Conservation (phyloP, 2,329 filamentous ascomycete species). For the Curvularia hawaiiensis region DNA sequence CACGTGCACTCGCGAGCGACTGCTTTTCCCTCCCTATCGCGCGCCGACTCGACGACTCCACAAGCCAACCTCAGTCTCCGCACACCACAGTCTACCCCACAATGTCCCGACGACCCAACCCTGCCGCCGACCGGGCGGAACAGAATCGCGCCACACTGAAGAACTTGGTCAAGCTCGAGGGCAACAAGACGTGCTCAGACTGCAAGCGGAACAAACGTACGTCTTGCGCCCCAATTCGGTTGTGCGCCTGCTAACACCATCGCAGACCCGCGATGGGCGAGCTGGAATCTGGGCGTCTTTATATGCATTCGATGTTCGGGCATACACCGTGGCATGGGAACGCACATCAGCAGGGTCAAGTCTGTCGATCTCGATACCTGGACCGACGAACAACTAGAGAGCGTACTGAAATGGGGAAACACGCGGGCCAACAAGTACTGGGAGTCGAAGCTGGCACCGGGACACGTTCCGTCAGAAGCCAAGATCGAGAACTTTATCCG, state of each 20-base stretch:
- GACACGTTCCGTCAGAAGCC: slow-evolving; percentile 90
- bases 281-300: slow-evolving; percentile 97
- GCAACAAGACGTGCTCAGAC: slow-evolving; percentile 96
- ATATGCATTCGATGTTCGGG: slow-evolving; percentile 98
- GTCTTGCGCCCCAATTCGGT: slow-evolving; percentile 30
- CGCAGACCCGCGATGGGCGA: slow-evolving; percentile 97
- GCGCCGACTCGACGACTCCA: slow-evolving; percentile 4
- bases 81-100: slow-evolving; percentile 32
- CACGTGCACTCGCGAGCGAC: slow-evolving; percentile 13
- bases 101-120: slow-evolving; percentile 84
- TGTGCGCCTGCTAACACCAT: slow-evolving; percentile 35
- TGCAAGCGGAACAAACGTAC: slow-evolving; percentile 98
- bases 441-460: slow-evolving; percentile 90
- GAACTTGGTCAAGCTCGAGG: slow-evolving; percentile 88
- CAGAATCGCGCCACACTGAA: slow-evolving; percentile 95
- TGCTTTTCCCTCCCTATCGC: slow-evolving; percentile 1
- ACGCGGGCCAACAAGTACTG: slow-evolving; percentile 96
- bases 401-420: slow-evolving; percentile 94
- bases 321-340: slow-evolving; percentile 98
- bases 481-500: slow-evolving; percentile 99
- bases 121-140: slow-evolving; percentile 83
- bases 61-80: slow-evolving; percentile 5
- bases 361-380: slow-evolving; percentile 97
- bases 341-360: slow-evolving; percentile 97
- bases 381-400: slow-evolving; percentile 97